A percentile compares a stretch with the other conserved stretches of the same genome.
Evolutionary conservation across 306 rosid genomes (phyloP).

Genomic region (Hippophae gyantsensis): DNA sequence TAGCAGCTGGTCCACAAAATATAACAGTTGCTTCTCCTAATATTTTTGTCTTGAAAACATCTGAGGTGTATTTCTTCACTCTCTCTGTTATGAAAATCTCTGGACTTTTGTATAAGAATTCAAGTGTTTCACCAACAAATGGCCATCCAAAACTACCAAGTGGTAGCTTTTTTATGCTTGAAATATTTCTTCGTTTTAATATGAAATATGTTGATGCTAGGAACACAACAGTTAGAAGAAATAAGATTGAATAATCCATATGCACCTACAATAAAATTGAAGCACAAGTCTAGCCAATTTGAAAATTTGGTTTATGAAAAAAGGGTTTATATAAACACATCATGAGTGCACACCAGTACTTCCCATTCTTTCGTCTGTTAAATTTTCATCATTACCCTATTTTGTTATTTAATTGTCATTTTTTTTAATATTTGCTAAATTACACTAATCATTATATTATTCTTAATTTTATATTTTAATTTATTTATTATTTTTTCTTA

Average conservation of each 20-base stretch:
- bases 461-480: no score
- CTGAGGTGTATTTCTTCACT: constrained; percentile 21
- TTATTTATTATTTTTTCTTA: no score
- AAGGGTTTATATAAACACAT: no score
- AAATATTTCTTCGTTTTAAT: background rate
- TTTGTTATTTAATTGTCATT: no score
- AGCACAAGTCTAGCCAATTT: no score
- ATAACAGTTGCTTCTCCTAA: constrained; percentile 36
- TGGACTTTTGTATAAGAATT: constrained; percentile 23
- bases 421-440: no score
- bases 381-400: no score
- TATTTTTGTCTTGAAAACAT: constrained; percentile 36
- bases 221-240: background rate
- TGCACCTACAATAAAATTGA: no score
- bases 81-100: constrained; percentile 24
- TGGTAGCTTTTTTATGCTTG: constrained; percentile 22
- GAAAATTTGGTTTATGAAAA: no score
- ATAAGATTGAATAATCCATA: background rate
- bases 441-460: no score
- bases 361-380: no score
- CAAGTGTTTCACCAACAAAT: constrained; percentile 32
- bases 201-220: background rate
- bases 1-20: constrained; percentile 33
- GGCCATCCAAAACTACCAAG: constrained; percentile 48
- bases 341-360: no score